These are phyloP conservation scores for Naganishia albida DNA, from an alignment of 1,284 basidiomycete genomes.

Conservation along the genomic window DNA sequence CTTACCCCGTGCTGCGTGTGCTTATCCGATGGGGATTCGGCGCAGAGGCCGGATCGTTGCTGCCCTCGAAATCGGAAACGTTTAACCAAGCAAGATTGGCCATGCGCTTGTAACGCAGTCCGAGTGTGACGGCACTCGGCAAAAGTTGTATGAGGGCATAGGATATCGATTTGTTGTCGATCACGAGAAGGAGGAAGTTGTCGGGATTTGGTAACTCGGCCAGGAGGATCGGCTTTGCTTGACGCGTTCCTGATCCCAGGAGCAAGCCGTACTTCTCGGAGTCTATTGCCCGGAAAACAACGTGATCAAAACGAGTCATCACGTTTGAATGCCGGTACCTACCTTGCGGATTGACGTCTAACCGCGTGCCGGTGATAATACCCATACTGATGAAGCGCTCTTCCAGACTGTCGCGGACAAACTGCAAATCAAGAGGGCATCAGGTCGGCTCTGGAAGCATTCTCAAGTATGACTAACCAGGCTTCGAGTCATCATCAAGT, in stretches of 20 bases:
- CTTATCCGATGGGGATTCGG: not conserved
- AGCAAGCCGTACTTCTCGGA: slow-evolving; percentile 20
- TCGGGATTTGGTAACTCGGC: slow-evolving; percentile 20
- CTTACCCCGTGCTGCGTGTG: slow-evolving; percentile 18
- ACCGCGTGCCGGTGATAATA: slow-evolving; percentile 10
- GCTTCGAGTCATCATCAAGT: slow-evolving; percentile 19
- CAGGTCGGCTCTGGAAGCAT: no score
- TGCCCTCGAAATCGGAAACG: slow-evolving; percentile 2
- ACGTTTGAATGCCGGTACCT: not conserved
- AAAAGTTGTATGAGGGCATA: slow-evolving; percentile 20
- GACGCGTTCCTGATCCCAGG: slow-evolving; percentile 3
- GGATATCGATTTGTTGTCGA: slow-evolving; percentile 20
- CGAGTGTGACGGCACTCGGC: slow-evolving; percentile 11
- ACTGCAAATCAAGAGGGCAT: not conserved
- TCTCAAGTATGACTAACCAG: not conserved
- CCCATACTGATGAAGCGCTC: slow-evolving; percentile 27
- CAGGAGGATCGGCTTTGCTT: slow-evolving; percentile 19
- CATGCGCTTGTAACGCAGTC: slow-evolving; percentile 10
- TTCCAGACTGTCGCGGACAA: slow-evolving; percentile 23
- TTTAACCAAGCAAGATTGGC: slow-evolving; percentile 13
- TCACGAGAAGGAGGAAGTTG: slow-evolving; percentile 17
- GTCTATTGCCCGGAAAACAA: not conserved
- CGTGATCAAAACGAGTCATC: not conserved
- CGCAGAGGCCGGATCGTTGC: not conserved
- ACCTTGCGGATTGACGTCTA: slow-evolving; percentile 23